phyloP scores from a whole-genome alignment of 2,329 filamentous ascomycete genomes.

The Xylariaceae sp. region DNA sequence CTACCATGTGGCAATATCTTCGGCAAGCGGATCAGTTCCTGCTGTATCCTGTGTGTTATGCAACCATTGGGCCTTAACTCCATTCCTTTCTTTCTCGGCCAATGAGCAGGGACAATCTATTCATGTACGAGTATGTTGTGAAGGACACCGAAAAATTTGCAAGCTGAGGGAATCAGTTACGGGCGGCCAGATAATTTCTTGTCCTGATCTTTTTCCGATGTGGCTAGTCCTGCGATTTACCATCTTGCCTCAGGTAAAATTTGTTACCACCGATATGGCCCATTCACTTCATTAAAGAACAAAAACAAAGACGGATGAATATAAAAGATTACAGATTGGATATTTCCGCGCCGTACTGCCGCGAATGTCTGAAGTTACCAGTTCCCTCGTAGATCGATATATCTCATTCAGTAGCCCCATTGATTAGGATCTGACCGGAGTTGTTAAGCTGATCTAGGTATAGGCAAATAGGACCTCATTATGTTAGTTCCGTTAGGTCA shows the following conservation, averaged over 20 bases:
- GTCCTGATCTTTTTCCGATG: conserved; percentile 1
- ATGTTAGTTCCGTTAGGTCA: too few relatives aligned
- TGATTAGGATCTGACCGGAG: too few relatives aligned
- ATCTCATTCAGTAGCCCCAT: too few relatives aligned
- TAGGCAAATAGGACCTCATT: too few relatives aligned
- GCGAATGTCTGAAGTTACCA: too few relatives aligned
- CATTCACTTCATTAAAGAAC: background rate
- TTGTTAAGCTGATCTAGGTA: too few relatives aligned
- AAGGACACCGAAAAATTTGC: conserved; percentile 1
- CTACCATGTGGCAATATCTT: background rate
- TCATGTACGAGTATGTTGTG: conserved; percentile 13
- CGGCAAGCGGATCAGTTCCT: background rate
- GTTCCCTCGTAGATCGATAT: too few relatives aligned
- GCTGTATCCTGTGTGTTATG: background rate
- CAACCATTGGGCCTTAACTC: conserved; percentile 1
- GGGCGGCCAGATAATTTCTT: conserved; percentile 6
- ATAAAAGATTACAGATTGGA: background rate
- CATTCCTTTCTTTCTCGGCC: conserved; percentile 9
- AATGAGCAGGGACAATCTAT: background rate
- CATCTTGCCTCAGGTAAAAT: background rate
- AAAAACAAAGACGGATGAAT: background rate
- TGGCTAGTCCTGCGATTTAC: conserved; percentile 13
- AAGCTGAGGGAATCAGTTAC: background rate
- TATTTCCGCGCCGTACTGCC: background rate
- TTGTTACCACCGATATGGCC: background rate